Evolutionary conservation across 768 basidiomycete genomes (phyloP).

Genomic region (Phaeotremella skinneri): DNA sequence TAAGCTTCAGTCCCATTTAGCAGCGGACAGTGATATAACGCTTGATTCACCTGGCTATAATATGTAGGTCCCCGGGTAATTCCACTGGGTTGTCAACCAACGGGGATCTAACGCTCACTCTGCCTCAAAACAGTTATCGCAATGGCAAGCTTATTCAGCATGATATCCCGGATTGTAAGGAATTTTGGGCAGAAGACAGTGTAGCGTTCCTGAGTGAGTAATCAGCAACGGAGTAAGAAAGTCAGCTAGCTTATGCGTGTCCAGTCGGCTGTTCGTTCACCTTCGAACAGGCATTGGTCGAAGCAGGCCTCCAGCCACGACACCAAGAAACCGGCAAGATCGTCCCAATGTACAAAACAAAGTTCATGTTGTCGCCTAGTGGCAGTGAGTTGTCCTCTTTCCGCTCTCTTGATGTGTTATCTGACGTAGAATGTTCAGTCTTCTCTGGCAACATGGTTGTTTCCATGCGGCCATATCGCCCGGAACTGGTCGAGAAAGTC

Average conservation of each 20-base stretch:
- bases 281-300: conserved; percentile 37
- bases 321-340: conserved; percentile 30
- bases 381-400: conserved; percentile 28
- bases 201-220: conserved; percentile 21
- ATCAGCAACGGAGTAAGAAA: background rate
- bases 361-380: conserved; percentile 13
- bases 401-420: background rate
- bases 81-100: too few species aligned
- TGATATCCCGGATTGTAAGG: conserved; percentile 16
- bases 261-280: conserved; percentile 43
- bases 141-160: conserved; percentile 23
- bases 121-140: conserved; percentile 12
- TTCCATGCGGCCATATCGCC: conserved; percentile 42
- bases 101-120: too few species aligned
- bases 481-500: conserved; percentile 15
- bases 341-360: conserved; percentile 35
- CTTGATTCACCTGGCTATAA: conserved; percentile 33
- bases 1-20: conserved; percentile 26
- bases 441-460: conserved; percentile 42
- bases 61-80: too few species aligned
- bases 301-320: conserved; percentile 20
- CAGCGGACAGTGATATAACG: conserved; percentile 33
- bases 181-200: conserved; percentile 39
- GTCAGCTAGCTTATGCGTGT: conserved; percentile 12
- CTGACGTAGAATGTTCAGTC: conserved; percentile 4